Base-by-base conservation (phyloP, 106 monocot genomes). In the Gastrodia elata region DNA sequence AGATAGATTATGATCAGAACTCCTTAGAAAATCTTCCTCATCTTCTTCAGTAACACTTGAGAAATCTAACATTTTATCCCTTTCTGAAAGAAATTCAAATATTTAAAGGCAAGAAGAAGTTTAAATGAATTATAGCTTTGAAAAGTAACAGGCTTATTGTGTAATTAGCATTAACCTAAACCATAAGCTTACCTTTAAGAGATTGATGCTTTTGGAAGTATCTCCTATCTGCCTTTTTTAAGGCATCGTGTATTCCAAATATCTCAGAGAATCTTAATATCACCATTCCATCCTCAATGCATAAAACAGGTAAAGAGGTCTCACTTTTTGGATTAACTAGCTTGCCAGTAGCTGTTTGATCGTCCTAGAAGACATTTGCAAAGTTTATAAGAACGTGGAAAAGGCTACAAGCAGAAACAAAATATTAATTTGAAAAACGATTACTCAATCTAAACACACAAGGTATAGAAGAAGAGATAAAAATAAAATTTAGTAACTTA, bases 231-330 rank as follows among this genome's bases (percentile, higher is more conserved):
- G 70, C 52, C 64, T 80, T 88, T 71, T 72, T 98, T 73, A 80
- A 20, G 64, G 93, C 90, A 74, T 88, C 97, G 56, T 88, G 90
- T 6, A 85, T 71, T 70, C 97, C 97, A 87, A 98, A 98, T 65
- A 98, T 98, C 81, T 98, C 93, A 27, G 97, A 98, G 76, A 98
- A 98, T 65, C 73, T 88, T 68, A 98, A 77, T 57, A 98, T 86
- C 4, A 59, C 80, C 58, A 75, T 77, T 18, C 97, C 97, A 83
- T 93, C 88, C 74, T 98, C 97, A 37, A 93, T 42, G 49, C 82
- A 98, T 36, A 98, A 75, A 76, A 98, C 73, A 67, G 97, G 97
- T 80, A 98, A 93, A n/a, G 87, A 79, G 67, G 83, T 27, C 38
- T 68, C 86, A 83, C 35, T 73, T 83, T 67, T 77, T 59, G 77